Evolutionary conservation across 306 rosid species (phyloP).

Genomic region (Cucumis melo): DNA sequence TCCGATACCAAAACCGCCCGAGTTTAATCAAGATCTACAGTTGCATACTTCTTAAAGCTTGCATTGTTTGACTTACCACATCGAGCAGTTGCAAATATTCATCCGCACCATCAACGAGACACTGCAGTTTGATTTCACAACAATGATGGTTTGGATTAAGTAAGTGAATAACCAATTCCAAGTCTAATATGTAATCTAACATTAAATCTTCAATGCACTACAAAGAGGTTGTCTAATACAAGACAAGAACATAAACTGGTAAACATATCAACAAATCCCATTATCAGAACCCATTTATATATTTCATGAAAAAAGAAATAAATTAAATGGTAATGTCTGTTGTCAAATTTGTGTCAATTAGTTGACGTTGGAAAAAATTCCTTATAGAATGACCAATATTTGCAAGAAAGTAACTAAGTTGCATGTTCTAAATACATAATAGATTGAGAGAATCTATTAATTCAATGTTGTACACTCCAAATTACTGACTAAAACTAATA

Average conservation of each 20-base stretch:
- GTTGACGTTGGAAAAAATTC: background rate
- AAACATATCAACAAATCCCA: background rate
- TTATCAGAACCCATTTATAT: background rate
- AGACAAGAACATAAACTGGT: background rate
- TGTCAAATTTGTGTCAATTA: background rate
- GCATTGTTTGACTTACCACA: constrained; percentile 57
- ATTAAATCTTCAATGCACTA: background rate
- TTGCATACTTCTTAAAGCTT: constrained; percentile 51
- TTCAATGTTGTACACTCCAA: background rate
- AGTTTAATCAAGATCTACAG: constrained; percentile 22
- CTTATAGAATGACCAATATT: background rate
- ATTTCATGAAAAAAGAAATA: background rate
- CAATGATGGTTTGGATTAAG: background rate
- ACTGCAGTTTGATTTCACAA: constrained; percentile 31
- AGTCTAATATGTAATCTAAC: background rate
- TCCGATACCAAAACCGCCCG: background rate
- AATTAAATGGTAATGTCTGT: background rate
- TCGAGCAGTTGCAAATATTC: constrained; percentile 88
- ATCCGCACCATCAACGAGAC: constrained; percentile 79
- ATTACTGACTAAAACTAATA: background rate
- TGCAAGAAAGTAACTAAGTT: background rate
- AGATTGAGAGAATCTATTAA: background rate
- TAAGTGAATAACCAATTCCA: background rate
- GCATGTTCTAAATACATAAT: background rate
- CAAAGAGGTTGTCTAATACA: background rate